A percentile compares a stretch with the other conserved stretches of the same genome.
phyloP scores from a whole-genome alignment of 1,284 basidiomycete species.

The Trametes versicolor region DNA sequence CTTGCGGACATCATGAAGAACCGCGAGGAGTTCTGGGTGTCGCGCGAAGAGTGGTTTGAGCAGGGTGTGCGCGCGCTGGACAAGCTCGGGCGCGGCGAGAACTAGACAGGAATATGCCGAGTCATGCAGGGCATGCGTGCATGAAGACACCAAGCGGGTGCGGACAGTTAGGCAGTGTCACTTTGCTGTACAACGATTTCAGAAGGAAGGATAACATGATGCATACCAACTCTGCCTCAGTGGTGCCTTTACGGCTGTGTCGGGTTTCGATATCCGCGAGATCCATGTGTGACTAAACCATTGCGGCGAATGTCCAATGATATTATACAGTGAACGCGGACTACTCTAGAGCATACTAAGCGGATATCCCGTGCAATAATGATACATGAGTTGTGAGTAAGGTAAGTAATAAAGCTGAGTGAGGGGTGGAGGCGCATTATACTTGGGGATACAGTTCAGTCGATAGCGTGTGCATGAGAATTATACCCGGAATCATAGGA shows the following conservation, averaged over 20 bases:
- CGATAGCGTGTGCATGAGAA: slow-evolving; percentile 29
- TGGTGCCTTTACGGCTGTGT: neutral
- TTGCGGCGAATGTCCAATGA: slow-evolving; percentile 1
- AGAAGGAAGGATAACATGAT: slow-evolving; percentile 17
- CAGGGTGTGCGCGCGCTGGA: slow-evolving; percentile 85
- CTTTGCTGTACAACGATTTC: slow-evolving; percentile 22
- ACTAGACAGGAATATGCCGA: slow-evolving; percentile 38
- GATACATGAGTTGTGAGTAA: slow-evolving; percentile 29
- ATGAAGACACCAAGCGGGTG: slow-evolving; percentile 1
- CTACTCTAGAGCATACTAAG: slow-evolving; percentile 28
- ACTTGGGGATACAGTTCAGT: slow-evolving; percentile 22
- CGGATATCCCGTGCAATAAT: slow-evolving; percentile 24
- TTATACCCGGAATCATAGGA: neutral
- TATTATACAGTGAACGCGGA: slow-evolving; percentile 21
- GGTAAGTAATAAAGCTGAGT: slow-evolving; percentile 16
- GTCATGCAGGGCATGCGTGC: slow-evolving; percentile 25
- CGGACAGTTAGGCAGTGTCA: slow-evolving; percentile 23
- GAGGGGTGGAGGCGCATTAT: slow-evolving; percentile 32
- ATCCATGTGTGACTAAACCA: neutral
- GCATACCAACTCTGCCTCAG: neutral
- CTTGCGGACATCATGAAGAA: slow-evolving; percentile 98
- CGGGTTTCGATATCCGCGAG: neutral
- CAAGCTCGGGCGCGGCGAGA: slow-evolving; percentile 81
- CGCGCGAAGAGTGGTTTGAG: slow-evolving; percentile 93
- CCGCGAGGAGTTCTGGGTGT: slow-evolving; percentile 95